Conservation (phyloP, 495 filamentous ascomycete species). For the Elaphomyces granulatus region DNA sequence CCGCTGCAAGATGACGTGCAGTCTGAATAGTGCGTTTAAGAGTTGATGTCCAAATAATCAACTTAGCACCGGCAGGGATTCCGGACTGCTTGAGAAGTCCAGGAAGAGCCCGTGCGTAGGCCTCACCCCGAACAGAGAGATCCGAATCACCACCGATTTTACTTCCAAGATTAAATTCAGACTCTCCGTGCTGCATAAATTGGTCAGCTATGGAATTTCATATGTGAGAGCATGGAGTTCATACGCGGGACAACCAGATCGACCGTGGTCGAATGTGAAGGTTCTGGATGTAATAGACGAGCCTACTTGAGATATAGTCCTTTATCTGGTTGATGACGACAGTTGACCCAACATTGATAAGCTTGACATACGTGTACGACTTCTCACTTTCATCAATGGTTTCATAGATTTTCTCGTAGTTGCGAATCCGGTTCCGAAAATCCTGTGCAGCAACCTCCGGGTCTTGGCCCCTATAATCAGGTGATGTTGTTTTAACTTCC, state of each 20-base stretch:
- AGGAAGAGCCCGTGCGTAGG: constrained; percentile 71
- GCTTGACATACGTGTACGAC: constrained; percentile 81
- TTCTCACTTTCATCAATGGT: constrained; percentile 78
- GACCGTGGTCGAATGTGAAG: constrained; percentile 94
- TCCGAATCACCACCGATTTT: constrained; percentile 84
- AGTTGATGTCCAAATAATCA: constrained; percentile 96
- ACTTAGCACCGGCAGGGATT: constrained; percentile 60
- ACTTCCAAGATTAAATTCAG: constrained; percentile 73
- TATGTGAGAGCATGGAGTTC: constrained; percentile 13
- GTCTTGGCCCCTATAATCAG: constrained; percentile 88
- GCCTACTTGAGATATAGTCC: constrained; percentile 87
- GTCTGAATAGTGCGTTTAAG: constrained; percentile 86
- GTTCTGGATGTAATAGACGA: constrained; percentile 98
- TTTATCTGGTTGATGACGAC: constrained; percentile 96
- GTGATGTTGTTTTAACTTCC: constrained; percentile 92
- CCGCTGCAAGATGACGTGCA: constrained; percentile 53
- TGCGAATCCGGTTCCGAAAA: constrained; percentile 85
- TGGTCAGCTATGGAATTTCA: constrained; percentile 2
- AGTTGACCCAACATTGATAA: constrained; percentile 88
- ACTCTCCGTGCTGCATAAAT: constrained; percentile 70
- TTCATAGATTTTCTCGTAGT: constrained; percentile 93
- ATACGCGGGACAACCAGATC: constrained; percentile 90
- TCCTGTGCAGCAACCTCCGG: constrained; percentile 79
- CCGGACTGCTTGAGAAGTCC: constrained; percentile 62
- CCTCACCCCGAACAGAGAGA: constrained; percentile 72